Base-by-base conservation (phyloP, 1,139 yeast genomes). In the Geotrichum aggregatum region DNA sequence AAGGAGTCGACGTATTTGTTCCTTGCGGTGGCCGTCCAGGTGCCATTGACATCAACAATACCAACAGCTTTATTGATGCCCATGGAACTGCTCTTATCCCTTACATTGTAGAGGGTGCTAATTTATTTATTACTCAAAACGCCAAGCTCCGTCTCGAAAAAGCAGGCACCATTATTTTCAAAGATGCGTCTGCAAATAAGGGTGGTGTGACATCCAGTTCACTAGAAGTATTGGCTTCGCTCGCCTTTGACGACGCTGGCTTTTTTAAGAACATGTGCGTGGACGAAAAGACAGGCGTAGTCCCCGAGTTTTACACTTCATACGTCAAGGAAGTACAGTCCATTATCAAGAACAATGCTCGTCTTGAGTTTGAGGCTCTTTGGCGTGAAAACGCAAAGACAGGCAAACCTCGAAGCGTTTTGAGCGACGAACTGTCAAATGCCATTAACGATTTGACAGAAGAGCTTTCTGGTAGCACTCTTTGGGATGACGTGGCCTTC, bases 21-120 rank as follows among this genome's bases (percentile, higher is more conserved):
- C 98, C 98, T 55, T 92, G 98, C 72, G 98, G 98, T 71, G 98
- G 98, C 62, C 86, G 98, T 72, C 98, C 98, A 57, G 92, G 86
- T 61, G 95, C 98, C 18, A 84, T 92, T 70, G 95, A 91, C 69
- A 82, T 92, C 59, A 84, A 83, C 68, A 92, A 87, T 64, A 94
- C 91, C 55, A 74, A 76, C 58, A 74, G 74, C 52, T 80, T 89
- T 62, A 80, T 92, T 61, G 88, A 87, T 67, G 80, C 80, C 63
- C 83, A 92, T 39, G 95, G 95, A 55, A 84, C 85, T 69, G 71
- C 87, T 31, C 73, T 80, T 60, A 78, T 92, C 62, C 95, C 96
- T 50, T 89, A 84, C 72, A 81, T 92, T 67, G 97, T 92, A 54
- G 98, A 92, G 74, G 98, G 98, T 66, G 98, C 98, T 55, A 92